Evolutionary conservation across 257 asterid species (phyloP), one percentile per base, ranked within the genome.

Genomic region (Scutellaria baicalensis): DNA sequence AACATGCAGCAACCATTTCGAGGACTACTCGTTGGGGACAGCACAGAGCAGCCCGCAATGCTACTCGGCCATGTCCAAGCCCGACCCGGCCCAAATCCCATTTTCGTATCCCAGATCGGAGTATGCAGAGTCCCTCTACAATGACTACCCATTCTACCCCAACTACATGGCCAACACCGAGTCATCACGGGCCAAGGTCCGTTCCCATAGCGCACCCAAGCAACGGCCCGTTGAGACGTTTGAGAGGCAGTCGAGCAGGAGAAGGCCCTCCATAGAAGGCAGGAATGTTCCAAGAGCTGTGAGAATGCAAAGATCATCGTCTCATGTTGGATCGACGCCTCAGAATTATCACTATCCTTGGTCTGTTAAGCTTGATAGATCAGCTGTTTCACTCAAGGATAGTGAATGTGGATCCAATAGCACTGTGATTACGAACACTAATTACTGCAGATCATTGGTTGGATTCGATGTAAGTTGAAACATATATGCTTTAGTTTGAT

Each of bases 191-290:
- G 97, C 97, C 27, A 93, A 93, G 70, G 95, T 80, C 5, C 83
- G 99, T 38, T 93, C 99, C 17, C 99, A 93, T 8, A 93, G 99
- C 42, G 97, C 96, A n/a, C 99, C 99, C n/a, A 93, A 91, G 75
- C 93, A 88, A 52, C 78, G 99, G 59, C 97, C 97, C 0, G 70
- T 35, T 8, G 99, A 94, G 77, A 43, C 90, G 10, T 68, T 82
- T 0, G 97, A 91, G 79, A 82, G 96, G 70, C 96, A 79, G 57
- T 84, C 86, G 0, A 88, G 90, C 63, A 75, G 83, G 76, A 75
- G 97, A 0, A 79, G 91, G 78, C 92, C 95, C 10, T 91, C 99
- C 0, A 67, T 94, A 1, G 97, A 94, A 75, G 97, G 99, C 1
- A 79, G 97, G 62, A 94, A 86, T 44, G 93, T 94, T 1, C 97